phyloP scores from a whole-genome alignment of 495 filamentous ascomycete species.

The Margaritispora aquatica region DNA sequence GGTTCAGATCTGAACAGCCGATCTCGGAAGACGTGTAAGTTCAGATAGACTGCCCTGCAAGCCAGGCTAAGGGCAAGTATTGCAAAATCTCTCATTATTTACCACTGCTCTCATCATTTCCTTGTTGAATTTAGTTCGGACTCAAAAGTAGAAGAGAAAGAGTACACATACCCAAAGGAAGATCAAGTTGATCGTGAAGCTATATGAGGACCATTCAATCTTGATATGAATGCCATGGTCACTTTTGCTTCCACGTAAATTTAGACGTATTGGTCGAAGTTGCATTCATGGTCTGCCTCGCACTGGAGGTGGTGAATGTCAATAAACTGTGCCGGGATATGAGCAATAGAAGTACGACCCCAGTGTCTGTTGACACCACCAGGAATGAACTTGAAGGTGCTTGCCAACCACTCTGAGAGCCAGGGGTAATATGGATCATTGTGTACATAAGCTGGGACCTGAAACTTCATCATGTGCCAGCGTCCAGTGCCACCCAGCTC shows the following conservation, averaged over 20 bases:
- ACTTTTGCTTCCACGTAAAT: background rate
- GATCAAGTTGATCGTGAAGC: no score
- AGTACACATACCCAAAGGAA: no score
- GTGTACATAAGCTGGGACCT: conserved; percentile 5
- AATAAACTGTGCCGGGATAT: conserved; percentile 2
- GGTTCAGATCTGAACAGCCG: no score
- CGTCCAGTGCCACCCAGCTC: conserved; percentile 5
- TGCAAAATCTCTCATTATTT: no score
- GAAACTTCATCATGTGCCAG: conserved; percentile 18
- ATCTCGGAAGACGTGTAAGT: no score
- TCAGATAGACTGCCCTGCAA: no score
- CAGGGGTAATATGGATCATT: conserved; percentile 14
- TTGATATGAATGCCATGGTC: background rate
- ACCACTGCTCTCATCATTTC: no score
- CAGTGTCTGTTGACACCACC: background rate
- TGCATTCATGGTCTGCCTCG: background rate
- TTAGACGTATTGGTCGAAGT: background rate
- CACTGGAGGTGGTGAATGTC: conserved; percentile 16
- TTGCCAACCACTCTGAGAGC: conserved; percentile 4
- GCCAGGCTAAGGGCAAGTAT: no score
- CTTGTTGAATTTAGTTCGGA: no score
- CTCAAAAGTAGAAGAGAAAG: no score
- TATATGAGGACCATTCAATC: background rate
- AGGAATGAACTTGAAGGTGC: background rate
- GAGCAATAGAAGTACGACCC: background rate